phyloP scores from a whole-genome alignment of 192 early-diverging fungal species.

The Phycomyces nitens region DNA sequence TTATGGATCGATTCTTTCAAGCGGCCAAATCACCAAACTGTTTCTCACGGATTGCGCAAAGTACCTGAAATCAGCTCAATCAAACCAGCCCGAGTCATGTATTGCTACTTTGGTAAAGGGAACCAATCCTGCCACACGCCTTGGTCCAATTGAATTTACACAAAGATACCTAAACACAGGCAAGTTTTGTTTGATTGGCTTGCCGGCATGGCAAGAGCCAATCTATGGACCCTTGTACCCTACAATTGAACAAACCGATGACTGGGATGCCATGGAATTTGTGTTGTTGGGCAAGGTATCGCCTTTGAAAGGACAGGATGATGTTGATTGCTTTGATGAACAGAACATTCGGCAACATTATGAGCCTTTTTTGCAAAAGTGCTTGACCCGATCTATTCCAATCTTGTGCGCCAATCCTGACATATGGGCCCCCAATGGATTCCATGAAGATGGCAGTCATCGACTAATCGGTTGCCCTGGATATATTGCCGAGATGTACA shows the following conservation, averaged over 20 bases:
- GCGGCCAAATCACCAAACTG: slow-evolving; percentile 19
- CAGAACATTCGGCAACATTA: slow-evolving; percentile 15
- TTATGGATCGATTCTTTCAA: slow-evolving; percentile 27
- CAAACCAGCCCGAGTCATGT: background rate
- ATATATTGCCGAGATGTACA: slow-evolving; percentile 26
- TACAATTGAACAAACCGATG: slow-evolving; percentile 1
- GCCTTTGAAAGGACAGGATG: slow-evolving; percentile 1
- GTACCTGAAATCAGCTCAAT: background rate
- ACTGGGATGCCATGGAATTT: slow-evolving; percentile 22
- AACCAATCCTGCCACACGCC: background rate
- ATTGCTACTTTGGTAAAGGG: slow-evolving; percentile 11
- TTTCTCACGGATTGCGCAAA: slow-evolving; percentile 17
- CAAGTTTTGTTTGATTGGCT: slow-evolving; percentile 19
- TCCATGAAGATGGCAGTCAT: slow-evolving; percentile 9
- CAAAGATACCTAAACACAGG: slow-evolving; percentile 15
- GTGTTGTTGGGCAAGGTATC: slow-evolving; percentile 22
- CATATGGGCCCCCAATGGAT: slow-evolving; percentile 27
- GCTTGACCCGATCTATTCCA: slow-evolving; percentile 10
- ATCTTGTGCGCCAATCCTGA: slow-evolving; percentile 34
- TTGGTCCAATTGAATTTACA: slow-evolving; percentile 14
- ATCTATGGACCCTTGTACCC: slow-evolving; percentile 17
- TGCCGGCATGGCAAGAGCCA: slow-evolving; percentile 17
- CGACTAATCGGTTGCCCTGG: slow-evolving; percentile 21
- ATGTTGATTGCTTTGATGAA: slow-evolving; percentile 9
- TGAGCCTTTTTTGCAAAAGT: slow-evolving; percentile 13